phyloP scores from a whole-genome alignment of 495 filamentous ascomycete genomes.

The Penicillium fimorum region DNA sequence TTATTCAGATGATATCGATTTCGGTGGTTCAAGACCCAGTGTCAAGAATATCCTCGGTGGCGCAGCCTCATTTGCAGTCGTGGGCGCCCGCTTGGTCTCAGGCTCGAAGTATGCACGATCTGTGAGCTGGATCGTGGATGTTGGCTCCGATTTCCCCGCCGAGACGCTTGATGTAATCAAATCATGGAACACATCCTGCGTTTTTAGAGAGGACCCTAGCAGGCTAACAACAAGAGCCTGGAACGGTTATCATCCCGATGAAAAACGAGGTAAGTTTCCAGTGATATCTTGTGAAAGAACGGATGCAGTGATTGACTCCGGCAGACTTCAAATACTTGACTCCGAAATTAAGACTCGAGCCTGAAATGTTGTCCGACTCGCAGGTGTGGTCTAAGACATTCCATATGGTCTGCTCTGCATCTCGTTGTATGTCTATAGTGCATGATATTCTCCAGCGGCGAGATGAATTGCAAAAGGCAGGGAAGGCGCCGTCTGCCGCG shows the following conservation, averaged over 20 bases:
- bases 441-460: conserved; percentile 55
- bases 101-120: conserved; percentile 43
- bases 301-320: conserved; percentile 33
- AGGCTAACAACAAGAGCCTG: conserved; percentile 84
- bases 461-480: conserved; percentile 32
- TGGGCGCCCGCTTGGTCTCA: conserved; percentile 87
- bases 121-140: conserved; percentile 90
- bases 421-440: conserved; percentile 72
- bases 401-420: conserved; percentile 83
- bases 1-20: conserved; percentile 84
- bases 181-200: conserved; percentile 69
- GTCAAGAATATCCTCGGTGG: conserved; percentile 77
- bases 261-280: conserved; percentile 49
- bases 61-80: conserved; percentile 78
- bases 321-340: conserved; percentile 84
- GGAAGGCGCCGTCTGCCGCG: conserved; percentile 24
- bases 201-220: conserved; percentile 62
- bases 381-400: conserved; percentile 72
- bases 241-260: conserved; percentile 74
- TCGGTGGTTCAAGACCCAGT: conserved; percentile 51
- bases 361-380: conserved; percentile 51
- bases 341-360: conserved; percentile 75
- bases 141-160: conserved; percentile 79
- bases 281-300: conserved; percentile 2
- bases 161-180: conserved; percentile 60